These are phyloP conservation scores for Bimuria novae-zelandiae DNA, from an alignment of 2,329 filamentous ascomycete species.

Conservation along the genomic window DNA sequence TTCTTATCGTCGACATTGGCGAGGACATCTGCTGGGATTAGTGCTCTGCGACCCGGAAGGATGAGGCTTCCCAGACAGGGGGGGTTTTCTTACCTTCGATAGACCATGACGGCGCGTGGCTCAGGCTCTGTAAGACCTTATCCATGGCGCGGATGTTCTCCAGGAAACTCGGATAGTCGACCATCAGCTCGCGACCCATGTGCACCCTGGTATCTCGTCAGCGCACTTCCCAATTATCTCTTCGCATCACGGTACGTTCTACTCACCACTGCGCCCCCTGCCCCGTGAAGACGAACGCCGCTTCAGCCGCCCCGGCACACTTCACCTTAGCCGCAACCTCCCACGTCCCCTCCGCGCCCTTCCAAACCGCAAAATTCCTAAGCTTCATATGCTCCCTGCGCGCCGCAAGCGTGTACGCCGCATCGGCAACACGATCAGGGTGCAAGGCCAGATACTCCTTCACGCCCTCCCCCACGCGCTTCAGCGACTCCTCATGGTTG, in stretches of 20 bases:
- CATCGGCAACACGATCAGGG: not conserved
- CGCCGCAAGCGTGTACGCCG: slow-evolving; percentile 14
- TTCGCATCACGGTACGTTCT: not conserved
- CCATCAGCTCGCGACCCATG: not conserved
- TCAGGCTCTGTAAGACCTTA: not conserved
- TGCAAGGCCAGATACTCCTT: not conserved
- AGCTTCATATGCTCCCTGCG: slow-evolving; percentile 10
- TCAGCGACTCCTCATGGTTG: not conserved
- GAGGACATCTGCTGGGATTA: slow-evolving; percentile 2
- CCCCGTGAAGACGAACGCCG: slow-evolving; percentile 41
- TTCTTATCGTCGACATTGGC: slow-evolving; percentile 8
- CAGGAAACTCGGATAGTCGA: not conserved
- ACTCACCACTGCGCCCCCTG: slow-evolving; percentile 50
- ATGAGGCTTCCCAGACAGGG: too few relatives aligned
- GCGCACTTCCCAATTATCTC: not conserved
- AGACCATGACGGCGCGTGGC: not conserved
- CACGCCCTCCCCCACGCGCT: not conserved
- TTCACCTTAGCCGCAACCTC: not conserved
- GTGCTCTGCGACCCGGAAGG: too few relatives aligned
- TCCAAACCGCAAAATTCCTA: slow-evolving; percentile 2
- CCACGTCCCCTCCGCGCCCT: too few relatives aligned
- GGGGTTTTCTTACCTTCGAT: not conserved
- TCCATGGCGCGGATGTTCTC: not conserved
- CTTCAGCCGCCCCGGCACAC: not conserved
- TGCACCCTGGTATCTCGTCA: not conserved